Conservation (phyloP, 768 basidiomycete genomes). For the Cyclocybe aegerita region DNA sequence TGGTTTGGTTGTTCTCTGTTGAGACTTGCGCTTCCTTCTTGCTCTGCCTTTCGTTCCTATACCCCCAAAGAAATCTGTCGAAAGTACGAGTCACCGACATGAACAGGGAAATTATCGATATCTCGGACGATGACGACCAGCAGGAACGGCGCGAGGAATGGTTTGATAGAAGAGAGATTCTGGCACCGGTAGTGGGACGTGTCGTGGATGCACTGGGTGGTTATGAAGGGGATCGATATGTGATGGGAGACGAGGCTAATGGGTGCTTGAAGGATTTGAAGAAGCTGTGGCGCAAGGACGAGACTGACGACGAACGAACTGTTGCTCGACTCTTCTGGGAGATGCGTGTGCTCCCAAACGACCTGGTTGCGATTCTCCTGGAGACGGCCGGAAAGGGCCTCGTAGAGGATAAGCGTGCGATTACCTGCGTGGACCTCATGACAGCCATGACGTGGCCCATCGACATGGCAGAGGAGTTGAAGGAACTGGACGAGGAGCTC, state of each 20-base stretch:
- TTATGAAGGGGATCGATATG: constrained; percentile 61
- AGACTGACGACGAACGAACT: constrained; percentile 94
- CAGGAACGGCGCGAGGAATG: constrained; percentile 23
- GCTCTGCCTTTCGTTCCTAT: background rate
- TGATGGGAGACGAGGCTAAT: constrained; percentile 77
- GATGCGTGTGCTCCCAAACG: constrained; percentile 81
- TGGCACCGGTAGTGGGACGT: constrained; percentile 67
- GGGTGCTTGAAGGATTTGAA: constrained; percentile 94
- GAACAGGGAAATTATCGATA: constrained; percentile 35
- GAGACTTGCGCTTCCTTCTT: too few species aligned
- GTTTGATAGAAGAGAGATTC: constrained; percentile 48
- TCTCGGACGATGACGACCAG: constrained; percentile 29
- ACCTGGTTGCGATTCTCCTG: constrained; percentile 83
- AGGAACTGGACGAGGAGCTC: constrained; percentile 83
- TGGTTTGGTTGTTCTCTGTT: too few species aligned
- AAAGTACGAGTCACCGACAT: background rate
- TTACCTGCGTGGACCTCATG: constrained; percentile 85
- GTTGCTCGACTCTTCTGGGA: constrained; percentile 93
- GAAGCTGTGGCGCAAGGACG: constrained; percentile 94
- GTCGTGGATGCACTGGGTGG: constrained; percentile 85
- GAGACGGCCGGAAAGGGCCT: constrained; percentile 75
- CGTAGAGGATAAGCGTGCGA: constrained; percentile 80
- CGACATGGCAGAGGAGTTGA: constrained; percentile 90
- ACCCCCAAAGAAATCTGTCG: constrained; percentile 1
- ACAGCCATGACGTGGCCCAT: constrained; percentile 99